These are phyloP conservation scores for Talaromyces trachyspermus DNA, from an alignment of 495 filamentous ascomycete species.

Conservation along the genomic window DNA sequence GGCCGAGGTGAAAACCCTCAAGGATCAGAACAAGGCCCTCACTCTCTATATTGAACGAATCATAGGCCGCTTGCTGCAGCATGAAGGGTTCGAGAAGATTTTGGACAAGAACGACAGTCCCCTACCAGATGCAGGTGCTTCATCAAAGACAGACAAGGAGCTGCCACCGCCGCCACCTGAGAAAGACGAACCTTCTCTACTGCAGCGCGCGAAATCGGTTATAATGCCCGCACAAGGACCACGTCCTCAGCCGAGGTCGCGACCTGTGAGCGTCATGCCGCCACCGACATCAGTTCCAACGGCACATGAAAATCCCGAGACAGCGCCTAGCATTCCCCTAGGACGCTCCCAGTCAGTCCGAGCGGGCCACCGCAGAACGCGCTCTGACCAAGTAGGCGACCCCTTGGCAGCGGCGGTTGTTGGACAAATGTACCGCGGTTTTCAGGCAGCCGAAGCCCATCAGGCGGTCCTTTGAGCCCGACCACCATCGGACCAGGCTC, in stretches of 20 bases:
- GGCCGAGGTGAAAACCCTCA: slow-evolving; percentile 67
- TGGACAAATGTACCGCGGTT: slow-evolving; percentile 74
- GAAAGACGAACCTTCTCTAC: slow-evolving; percentile 49
- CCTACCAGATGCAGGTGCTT: slow-evolving; percentile 13
- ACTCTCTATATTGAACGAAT: slow-evolving; percentile 98
- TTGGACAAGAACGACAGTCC: slow-evolving; percentile 44
- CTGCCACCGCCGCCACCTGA: slow-evolving; percentile 71
- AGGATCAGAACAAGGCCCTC: slow-evolving; percentile 93
- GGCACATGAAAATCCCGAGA: slow-evolving; percentile 62
- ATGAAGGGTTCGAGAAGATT: slow-evolving; percentile 90
- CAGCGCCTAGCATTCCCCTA: slow-evolving; percentile 77
- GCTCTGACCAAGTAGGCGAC: slow-evolving; percentile 62
- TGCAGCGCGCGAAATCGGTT: slow-evolving; percentile 78
- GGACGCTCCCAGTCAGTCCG: slow-evolving; percentile 56
- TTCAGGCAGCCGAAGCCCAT: slow-evolving; percentile 45
- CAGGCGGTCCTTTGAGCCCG: slow-evolving; percentile 48
- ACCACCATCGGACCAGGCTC: slow-evolving; percentile 38
- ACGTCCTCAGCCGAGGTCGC: slow-evolving; percentile 43
- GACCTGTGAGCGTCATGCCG: slow-evolving; percentile 56
- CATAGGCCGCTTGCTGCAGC: slow-evolving; percentile 85
- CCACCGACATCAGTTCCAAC: slow-evolving; percentile 37
- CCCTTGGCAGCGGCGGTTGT: slow-evolving; percentile 61
- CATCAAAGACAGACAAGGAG: slow-evolving; percentile 59
- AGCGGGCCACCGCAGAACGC: slow-evolving; percentile 50
- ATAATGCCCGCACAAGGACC: slow-evolving; percentile 33